These are phyloP conservation scores for Skeletonema costatum DNA, from an alignment of 108 stramenopile species.

Conservation along the genomic window DNA sequence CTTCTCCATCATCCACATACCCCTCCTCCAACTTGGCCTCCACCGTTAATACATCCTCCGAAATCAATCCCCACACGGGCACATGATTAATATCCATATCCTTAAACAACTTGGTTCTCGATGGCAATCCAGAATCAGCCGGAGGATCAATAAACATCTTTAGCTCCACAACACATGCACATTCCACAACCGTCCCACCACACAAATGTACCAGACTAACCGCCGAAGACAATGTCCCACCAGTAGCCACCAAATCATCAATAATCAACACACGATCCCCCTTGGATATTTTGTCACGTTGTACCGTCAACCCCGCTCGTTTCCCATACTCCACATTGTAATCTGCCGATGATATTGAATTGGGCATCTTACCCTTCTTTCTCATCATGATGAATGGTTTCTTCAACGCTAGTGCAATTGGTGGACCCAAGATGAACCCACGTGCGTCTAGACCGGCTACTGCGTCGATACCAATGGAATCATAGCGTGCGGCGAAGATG, in stretches of 20 bases:
- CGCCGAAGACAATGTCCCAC: conserved; percentile 89
- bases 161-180: conserved; percentile 92
- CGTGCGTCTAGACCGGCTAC: conserved; percentile 68
- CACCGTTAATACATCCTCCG: conserved; percentile 82
- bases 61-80: conserved; percentile 88
- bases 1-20: conserved; percentile 92
- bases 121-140: conserved; percentile 71
- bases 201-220: conserved; percentile 79
- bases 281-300: conserved; percentile 80
- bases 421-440: conserved; percentile 94
- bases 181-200: conserved; percentile 81
- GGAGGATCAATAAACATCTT: conserved; percentile 88
- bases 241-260: conserved; percentile 98
- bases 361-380: conserved; percentile 98
- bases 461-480: conserved; percentile 79
- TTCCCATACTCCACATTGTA: conserved; percentile 97
- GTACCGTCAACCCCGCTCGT: conserved; percentile 90
- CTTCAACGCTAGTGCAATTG: conserved; percentile 93
- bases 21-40: conserved; percentile 75
- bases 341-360: conserved; percentile 74
- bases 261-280: conserved; percentile 93
- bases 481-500: conserved; percentile 84
- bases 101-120: conserved; percentile 71
- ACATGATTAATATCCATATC: conserved; percentile 65
- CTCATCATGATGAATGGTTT: conserved; percentile 99